A percentile compares a stretch with the other conserved stretches of the same genome.
phyloP scores from a whole-genome alignment of 2,329 filamentous ascomycete genomes.

The Colletotrichum australisinense region DNA sequence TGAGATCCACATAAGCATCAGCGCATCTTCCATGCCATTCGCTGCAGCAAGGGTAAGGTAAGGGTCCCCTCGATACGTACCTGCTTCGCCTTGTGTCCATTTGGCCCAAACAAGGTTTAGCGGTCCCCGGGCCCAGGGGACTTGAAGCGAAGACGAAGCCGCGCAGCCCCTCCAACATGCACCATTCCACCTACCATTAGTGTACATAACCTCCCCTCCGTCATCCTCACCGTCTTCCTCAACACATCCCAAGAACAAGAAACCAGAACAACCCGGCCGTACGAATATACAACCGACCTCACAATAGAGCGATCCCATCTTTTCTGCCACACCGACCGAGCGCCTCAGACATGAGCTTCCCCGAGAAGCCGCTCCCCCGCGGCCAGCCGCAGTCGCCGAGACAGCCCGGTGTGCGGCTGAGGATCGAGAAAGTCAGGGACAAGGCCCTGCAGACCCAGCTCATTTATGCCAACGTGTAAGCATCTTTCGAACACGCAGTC shows the following conservation, averaged over 20 bases:
- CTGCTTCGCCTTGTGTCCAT: not conserved
- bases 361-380: slow-evolving; percentile 31
- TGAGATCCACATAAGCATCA: slow-evolving; percentile 17
- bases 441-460: slow-evolving; percentile 68
- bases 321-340: not conserved
- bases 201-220: slow-evolving; percentile 2
- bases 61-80: not conserved
- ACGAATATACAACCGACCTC: not conserved
- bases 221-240: not conserved
- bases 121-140: slow-evolving; percentile 2
- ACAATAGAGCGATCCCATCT: not conserved
- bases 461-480: slow-evolving; percentile 76
- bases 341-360: slow-evolving; percentile 7
- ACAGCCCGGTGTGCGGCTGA: slow-evolving; percentile 46
- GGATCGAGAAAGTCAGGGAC: slow-evolving; percentile 59
- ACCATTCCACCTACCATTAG: not conserved
- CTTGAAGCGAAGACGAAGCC: slow-evolving; percentile 14
- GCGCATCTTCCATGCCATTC: slow-evolving; percentile 2
- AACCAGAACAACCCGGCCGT: not conserved
- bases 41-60: slow-evolving; percentile 18
- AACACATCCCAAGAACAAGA: not conserved
- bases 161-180: slow-evolving; percentile 13
- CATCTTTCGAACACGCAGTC: not conserved
- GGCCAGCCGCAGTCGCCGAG: slow-evolving; percentile 33
- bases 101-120: slow-evolving; percentile 9